These are phyloP conservation scores for Nakazawaea siamensis DNA, from an alignment of 805 yeast species.

Conservation along the genomic window DNA sequence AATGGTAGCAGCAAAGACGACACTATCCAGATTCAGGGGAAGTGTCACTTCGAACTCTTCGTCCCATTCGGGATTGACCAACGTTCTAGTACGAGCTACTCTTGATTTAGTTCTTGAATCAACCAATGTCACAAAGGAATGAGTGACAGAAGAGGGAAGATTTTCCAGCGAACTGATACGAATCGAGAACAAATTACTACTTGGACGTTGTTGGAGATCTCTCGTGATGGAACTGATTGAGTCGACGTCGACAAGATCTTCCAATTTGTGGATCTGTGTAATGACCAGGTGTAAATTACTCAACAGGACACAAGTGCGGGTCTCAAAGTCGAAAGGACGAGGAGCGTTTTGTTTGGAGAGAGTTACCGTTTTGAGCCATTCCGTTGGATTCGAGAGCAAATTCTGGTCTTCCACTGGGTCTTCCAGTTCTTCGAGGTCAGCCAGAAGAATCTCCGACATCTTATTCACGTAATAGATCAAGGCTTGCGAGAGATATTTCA, in stretches of 20 bases:
- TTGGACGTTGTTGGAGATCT: slow-evolving; percentile 4
- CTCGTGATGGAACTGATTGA: slow-evolving; percentile 1
- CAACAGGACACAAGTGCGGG: slow-evolving; percentile 65
- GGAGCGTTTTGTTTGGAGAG: slow-evolving; percentile 27
- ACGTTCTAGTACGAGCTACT: no score
- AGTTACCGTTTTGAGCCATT: slow-evolving; percentile 31
- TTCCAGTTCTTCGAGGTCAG: slow-evolving; percentile 27
- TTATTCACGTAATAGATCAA: slow-evolving; percentile 40
- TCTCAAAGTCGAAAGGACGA: slow-evolving; percentile 50
- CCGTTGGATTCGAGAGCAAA: slow-evolving; percentile 5
- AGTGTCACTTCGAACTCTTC: slow-evolving; percentile 63
- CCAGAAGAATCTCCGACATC: slow-evolving; percentile 27
- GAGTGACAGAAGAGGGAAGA: no score
- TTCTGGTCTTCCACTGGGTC: slow-evolving; percentile 10
- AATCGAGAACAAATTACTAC: slow-evolving; percentile 54
- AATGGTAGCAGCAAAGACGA: slow-evolving; percentile 47
- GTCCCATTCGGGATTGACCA: slow-evolving; percentile 77
- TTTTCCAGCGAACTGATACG: slow-evolving; percentile 58
- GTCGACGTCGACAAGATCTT: slow-evolving; percentile 53
- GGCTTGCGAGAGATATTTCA: slow-evolving; percentile 57
- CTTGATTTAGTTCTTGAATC: no score
- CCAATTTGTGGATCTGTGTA: slow-evolving; percentile 39
- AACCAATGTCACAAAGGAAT: no score
- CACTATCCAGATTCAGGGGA: slow-evolving; percentile 25
- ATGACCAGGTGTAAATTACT: slow-evolving; percentile 51